Base-by-base conservation (phyloP, 805 yeast species). In the Pichia nanzhaoensis region DNA sequence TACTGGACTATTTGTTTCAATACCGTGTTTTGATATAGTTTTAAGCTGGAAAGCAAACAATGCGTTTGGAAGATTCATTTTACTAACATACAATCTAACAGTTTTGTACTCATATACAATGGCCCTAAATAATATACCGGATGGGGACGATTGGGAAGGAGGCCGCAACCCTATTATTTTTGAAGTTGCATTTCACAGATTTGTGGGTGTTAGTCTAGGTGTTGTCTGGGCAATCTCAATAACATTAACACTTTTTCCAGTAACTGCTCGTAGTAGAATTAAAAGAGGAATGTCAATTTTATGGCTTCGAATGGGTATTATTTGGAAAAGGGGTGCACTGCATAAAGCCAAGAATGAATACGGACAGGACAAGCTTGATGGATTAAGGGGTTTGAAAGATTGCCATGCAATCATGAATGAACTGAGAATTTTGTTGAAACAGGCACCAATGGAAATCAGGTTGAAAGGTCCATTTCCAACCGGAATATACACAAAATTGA, bases 261-360 rank as follows among this genome's bases (percentile, higher is more conserved):
- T 79, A 57, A 80, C 87, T 56, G 95, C 95, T 0, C 69, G 95
- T 38, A 68, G 77, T 13, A 66, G 88, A 39, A 64, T 86, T 48
- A 78, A 84, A 47, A 69, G 70, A 22, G 86, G 87, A 0, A 58
- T 86, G 19, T 75, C 87, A 0, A 65, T 80, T 2, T 67, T 85
- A 19, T 87, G 95, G 95, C 66, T 87, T 34, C 68, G 89, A 37
- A 72, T 86, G 73, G 95, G 95, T 1, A 72, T 87, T 19, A 71
- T 80, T 8, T 86, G 95, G 95, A 82, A 81, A 52, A 67, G 80
- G 40, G 91, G 84, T 51, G 88, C 90, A 1, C 63, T 86, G 49
- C 74, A 70, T 16, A 73, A 66, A 42, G 63, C 59, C n/a, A 58
- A 61, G 31, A 61, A 55, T 14, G 55, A 50, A 31, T 47, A 61